Conservation (phyloP, 129 eudicot species). For the Heracleum sosnowskyi region DNA sequence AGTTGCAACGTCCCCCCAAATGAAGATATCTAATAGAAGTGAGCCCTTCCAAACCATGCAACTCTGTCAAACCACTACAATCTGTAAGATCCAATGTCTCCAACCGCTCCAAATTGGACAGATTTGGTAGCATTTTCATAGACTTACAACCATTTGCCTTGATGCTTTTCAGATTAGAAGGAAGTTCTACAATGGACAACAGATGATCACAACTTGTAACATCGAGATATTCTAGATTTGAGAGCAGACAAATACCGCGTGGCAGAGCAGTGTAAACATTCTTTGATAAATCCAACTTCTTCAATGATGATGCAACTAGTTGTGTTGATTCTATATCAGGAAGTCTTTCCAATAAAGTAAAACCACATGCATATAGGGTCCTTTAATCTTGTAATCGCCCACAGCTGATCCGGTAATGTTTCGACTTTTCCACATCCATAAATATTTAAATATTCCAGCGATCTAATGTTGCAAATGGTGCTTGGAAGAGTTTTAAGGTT, state of each 20-base stretch:
- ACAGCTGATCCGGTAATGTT: neutral
- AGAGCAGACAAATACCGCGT: neutral
- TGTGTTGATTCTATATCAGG: too few species aligned
- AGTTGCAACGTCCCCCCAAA: neutral
- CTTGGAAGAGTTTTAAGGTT: slow-evolving; percentile 9
- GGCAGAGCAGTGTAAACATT: neutral
- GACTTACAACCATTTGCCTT: neutral
- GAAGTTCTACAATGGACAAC: neutral
- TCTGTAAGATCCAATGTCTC: neutral
- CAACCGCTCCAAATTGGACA: neutral
- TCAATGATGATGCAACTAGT: too few species aligned
- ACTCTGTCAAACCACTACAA: neutral
- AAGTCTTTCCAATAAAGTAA: too few species aligned
- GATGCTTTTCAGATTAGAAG: neutral
- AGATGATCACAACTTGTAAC: neutral
- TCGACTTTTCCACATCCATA: neutral
- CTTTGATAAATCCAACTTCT: too few species aligned
- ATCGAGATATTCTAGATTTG: neutral
- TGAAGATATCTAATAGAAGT: neutral
- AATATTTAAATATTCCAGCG: neutral
- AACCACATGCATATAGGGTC: too few species aligned
- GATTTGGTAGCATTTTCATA: neutral
- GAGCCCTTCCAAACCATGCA: neutral
- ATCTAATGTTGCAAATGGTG: neutral
- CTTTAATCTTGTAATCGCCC: too few species aligned